A percentile compares a stretch with the other conserved stretches of the same genome.
phyloP scores from a whole-genome alignment of 2,329 filamentous ascomycete species.

The Camillea tinctor region DNA sequence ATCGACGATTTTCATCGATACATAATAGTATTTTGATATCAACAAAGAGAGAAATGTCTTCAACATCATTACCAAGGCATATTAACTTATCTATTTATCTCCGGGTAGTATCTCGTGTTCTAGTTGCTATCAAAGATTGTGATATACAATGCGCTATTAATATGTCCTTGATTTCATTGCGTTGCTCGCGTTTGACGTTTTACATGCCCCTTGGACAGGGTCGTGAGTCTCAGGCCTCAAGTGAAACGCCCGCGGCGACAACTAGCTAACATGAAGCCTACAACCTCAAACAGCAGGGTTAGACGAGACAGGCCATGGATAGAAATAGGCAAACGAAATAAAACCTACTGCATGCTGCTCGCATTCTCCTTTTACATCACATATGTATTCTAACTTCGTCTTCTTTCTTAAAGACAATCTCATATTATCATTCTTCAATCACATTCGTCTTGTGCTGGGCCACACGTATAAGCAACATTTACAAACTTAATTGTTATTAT shows the following conservation, averaged over 20 bases:
- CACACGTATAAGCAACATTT: neutral
- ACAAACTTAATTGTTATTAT: neutral
- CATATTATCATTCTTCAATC: neutral
- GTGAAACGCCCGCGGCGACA: slow-evolving; percentile 19
- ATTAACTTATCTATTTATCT: too few species aligned
- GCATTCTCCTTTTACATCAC: neutral
- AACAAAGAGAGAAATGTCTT: too few species aligned
- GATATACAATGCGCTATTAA: neutral
- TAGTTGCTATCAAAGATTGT: too few species aligned
- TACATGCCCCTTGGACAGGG: too few species aligned
- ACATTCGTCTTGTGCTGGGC: neutral
- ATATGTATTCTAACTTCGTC: neutral
- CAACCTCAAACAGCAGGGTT: neutral
- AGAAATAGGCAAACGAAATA: neutral
- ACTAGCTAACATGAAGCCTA: neutral
- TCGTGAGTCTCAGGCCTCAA: slow-evolving; percentile 10
- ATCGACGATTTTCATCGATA: too few species aligned
- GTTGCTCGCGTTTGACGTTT: neutral
- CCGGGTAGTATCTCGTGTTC: too few species aligned
- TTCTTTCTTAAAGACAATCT: neutral
- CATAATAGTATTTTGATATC: too few species aligned
- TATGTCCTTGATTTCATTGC: neutral
- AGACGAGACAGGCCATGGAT: neutral
- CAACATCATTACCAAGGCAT: too few species aligned
- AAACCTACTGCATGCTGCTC: neutral